These are phyloP conservation scores for Ceratobasidium sp. DNA, from an alignment of 1,284 basidiomycete genomes.

Conservation along the genomic window DNA sequence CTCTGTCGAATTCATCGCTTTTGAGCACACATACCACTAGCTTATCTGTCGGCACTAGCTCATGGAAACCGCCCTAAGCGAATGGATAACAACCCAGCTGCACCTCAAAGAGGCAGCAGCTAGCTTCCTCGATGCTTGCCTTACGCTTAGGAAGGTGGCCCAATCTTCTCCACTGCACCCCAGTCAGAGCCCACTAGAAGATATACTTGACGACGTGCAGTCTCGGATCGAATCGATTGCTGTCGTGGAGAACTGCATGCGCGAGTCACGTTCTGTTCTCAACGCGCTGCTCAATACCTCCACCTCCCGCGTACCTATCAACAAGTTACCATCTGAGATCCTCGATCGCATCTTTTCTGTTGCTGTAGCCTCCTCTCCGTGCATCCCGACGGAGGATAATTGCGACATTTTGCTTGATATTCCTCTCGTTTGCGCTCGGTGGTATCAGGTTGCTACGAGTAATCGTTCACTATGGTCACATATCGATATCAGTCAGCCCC, in stretches of 20 bases:
- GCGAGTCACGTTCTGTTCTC: not conserved
- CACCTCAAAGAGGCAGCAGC: not conserved
- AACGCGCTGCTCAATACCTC: not conserved
- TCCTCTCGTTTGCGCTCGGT: not conserved
- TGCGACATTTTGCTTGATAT: not conserved
- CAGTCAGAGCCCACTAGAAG: not conserved
- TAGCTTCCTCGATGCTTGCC: not conserved
- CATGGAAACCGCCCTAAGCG: too few relatives aligned
- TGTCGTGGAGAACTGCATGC: not conserved
- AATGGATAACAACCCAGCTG: not conserved
- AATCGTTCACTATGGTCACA: not conserved
- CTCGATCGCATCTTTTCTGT: constrained; percentile 2
- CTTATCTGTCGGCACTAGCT: too few relatives aligned
- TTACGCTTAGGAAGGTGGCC: not conserved
- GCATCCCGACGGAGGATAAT: not conserved
- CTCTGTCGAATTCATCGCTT: too few relatives aligned
- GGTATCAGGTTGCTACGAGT: not conserved
- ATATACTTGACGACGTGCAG: not conserved
- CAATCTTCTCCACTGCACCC: too few relatives aligned
- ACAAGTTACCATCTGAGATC: not conserved
- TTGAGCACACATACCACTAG: too few relatives aligned
- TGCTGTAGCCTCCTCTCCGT: not conserved
- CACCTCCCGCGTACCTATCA: not conserved
- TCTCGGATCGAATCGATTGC: not conserved
- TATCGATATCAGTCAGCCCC: not conserved